Conservation (phyloP, 768 basidiomycete genomes). For the Cantharellus anzutake region DNA sequence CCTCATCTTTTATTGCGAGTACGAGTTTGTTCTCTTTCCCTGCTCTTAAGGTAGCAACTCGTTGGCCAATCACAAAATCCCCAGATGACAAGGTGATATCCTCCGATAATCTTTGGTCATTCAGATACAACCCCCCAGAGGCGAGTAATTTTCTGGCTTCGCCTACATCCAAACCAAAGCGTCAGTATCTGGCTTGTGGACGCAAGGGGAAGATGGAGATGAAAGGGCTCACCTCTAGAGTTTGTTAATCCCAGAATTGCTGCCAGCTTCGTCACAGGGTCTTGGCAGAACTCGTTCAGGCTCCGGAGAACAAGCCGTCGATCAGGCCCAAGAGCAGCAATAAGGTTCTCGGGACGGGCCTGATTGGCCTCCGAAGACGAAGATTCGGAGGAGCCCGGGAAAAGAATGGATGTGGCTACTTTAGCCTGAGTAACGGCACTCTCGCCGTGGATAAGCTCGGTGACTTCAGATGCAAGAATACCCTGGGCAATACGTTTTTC, state of each 20-base stretch:
- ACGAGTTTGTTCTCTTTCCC: conserved; percentile 57
- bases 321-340: conserved; percentile 43
- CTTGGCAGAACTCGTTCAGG: conserved; percentile 27
- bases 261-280: conserved; percentile 41
- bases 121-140: conserved; percentile 53
- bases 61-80: conserved; percentile 36
- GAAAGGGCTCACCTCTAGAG: conserved; percentile 37
- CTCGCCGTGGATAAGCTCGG: conserved; percentile 38
- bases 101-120: conserved; percentile 38
- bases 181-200: not conserved
- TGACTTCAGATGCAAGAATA: conserved; percentile 36
- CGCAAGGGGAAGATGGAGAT: not conserved
- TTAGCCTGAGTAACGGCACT: conserved; percentile 24
- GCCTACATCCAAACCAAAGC: conserved; percentile 22
- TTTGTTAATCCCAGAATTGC: conserved; percentile 35
- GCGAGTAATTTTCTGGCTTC: conserved; percentile 43
- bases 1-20: conserved; percentile 19
- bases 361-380: not conserved
- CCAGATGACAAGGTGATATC: conserved; percentile 22
- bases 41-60: conserved; percentile 44
- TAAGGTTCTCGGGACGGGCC: conserved; percentile 35
- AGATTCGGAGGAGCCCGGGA: conserved; percentile 18
- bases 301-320: conserved; percentile 36
- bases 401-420: conserved; percentile 28
- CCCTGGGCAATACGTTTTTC: conserved; percentile 29